These are phyloP conservation scores for Cephaloascus albidus DNA, from an alignment of 805 yeast species.

Conservation along the genomic window DNA sequence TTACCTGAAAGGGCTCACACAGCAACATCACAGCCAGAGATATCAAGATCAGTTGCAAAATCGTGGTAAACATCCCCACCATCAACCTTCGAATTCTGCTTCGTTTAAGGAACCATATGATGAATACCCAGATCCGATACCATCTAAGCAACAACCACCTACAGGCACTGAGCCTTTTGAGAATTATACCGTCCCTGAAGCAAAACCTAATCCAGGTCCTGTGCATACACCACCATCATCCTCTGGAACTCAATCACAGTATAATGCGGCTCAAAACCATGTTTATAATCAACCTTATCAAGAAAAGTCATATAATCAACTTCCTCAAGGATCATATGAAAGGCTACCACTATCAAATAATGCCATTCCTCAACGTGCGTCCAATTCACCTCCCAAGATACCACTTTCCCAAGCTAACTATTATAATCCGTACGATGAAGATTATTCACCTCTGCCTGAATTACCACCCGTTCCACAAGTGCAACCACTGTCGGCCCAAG, in stretches of 20 bases:
- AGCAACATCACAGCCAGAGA: background rate
- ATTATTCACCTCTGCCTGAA: background rate
- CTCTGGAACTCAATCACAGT: background rate
- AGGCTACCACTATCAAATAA: background rate
- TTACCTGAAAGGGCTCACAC: no score
- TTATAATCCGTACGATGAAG: background rate
- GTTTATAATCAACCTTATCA: background rate
- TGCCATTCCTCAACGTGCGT: background rate
- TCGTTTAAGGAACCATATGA: slow-evolving; percentile 18
- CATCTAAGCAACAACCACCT: slow-evolving; percentile 3
- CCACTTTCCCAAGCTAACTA: background rate
- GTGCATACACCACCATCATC: background rate
- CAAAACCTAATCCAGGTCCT: background rate
- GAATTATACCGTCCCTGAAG: slow-evolving; percentile 13
- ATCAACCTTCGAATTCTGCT: slow-evolving; percentile 1
- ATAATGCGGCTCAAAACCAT: no score
- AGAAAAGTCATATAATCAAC: background rate
- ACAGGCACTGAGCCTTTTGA: slow-evolving; percentile 16
- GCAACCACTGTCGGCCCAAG: background rate
- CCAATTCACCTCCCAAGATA: background rate
- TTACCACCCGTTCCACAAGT: slow-evolving; percentile 4
- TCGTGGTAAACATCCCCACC: background rate
- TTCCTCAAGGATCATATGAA: background rate
- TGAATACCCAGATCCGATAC: slow-evolving; percentile 13
- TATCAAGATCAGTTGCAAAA: background rate